These are phyloP conservation scores for Lachancea lanzarotensis DNA, from an alignment of 805 yeast genomes.

Conservation along the genomic window DNA sequence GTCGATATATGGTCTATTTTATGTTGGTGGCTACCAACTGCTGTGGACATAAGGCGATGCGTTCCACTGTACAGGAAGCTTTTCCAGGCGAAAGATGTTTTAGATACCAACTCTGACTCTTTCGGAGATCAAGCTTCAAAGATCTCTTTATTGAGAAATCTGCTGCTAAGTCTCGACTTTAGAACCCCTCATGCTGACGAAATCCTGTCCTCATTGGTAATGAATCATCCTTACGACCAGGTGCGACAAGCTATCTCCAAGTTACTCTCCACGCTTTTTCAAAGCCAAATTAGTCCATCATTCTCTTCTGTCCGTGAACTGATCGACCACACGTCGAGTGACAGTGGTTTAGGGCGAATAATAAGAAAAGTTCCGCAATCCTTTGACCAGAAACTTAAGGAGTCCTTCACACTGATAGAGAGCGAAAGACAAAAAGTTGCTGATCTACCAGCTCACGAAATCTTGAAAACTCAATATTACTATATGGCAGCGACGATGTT, in stretches of 20 bases:
- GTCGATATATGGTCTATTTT: constrained; percentile 68
- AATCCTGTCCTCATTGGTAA: constrained; percentile 37
- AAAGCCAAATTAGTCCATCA: constrained; percentile 24
- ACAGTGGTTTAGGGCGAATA: constrained; percentile 33
- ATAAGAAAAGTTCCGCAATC: constrained; percentile 28
- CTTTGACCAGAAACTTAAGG: constrained; percentile 35
- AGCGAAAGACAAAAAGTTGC: constrained; percentile 31
- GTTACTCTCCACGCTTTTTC: constrained; percentile 35
- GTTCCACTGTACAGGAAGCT: constrained; percentile 44
- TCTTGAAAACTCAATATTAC: constrained; percentile 53
- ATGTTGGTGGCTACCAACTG: constrained; percentile 66
- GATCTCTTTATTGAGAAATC: constrained; percentile 43
- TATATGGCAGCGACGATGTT: constrained; percentile 59
- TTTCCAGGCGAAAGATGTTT: constrained; percentile 35
- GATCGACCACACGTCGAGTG: constrained; percentile 10
- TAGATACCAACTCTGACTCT: constrained; percentile 48
- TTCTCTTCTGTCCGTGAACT: constrained; percentile 11
- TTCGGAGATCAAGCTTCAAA: constrained; percentile 62
- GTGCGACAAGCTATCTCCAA: constrained; percentile 66
- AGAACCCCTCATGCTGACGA: constrained; percentile 45
- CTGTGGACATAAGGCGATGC: constrained; percentile 60
- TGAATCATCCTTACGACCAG: constrained; percentile 62
- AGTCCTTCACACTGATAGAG: constrained; percentile 41
- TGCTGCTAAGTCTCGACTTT: constrained; percentile 47
- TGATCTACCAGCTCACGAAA: constrained; percentile 45